phyloP scores from a whole-genome alignment of 2,329 filamentous ascomycete genomes.

The Claviceps sorghi region DNA sequence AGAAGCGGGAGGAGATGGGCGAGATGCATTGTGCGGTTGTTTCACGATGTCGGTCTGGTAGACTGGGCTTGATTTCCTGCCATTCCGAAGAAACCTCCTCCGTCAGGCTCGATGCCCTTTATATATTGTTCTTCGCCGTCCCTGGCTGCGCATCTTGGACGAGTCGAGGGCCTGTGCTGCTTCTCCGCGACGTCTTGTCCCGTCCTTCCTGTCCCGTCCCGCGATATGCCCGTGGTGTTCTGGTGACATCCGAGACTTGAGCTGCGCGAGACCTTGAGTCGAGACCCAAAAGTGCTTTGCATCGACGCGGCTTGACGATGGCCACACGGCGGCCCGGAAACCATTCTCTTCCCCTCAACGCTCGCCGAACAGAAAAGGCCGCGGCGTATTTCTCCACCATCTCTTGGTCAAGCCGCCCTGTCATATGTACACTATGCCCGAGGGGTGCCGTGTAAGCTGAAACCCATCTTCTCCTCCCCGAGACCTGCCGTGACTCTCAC shows the following conservation, averaged over 20 bases:
- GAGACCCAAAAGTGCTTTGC: not conserved
- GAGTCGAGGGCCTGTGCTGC: not conserved
- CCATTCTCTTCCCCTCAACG: not conserved
- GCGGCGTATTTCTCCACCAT: not conserved
- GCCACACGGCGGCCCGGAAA: not conserved
- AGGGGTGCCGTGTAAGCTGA: not conserved
- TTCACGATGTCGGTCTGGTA: not conserved
- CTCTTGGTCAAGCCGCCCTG: not conserved
- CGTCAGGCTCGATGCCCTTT: not conserved
- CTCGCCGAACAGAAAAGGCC: not conserved
- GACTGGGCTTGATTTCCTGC: not conserved
- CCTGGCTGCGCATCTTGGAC: too few relatives aligned
- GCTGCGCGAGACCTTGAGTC: not conserved
- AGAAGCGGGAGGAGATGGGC: conserved; percentile 8
- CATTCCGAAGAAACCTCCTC: not conserved
- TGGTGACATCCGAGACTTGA: not conserved
- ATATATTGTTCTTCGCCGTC: not conserved
- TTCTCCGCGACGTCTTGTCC: not conserved
- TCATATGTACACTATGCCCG: too few relatives aligned
- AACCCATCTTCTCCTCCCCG: not conserved
- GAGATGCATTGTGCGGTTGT: conserved; percentile 6
- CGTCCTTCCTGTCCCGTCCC: not conserved
- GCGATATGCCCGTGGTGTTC: not conserved
- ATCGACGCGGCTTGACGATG: not conserved
- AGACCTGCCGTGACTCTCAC: not conserved